phyloP scores from a whole-genome alignment of 345 rosid genomes.

The Iberis pinnata region DNA sequence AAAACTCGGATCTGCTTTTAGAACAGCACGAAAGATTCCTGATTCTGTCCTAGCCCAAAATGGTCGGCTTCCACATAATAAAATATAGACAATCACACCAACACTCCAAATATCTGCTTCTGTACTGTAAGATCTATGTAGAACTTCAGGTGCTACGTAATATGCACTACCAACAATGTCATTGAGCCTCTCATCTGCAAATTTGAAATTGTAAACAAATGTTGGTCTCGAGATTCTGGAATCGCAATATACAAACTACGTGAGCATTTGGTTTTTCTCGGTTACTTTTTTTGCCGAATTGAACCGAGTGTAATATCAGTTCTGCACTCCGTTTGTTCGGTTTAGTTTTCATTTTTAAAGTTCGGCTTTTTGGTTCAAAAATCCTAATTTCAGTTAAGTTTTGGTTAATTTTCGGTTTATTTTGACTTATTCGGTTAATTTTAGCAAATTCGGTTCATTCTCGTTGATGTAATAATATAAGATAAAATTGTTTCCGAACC shows the following conservation, averaged over 20 bases:
- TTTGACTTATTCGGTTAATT: too few species aligned
- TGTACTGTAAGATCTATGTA: conserved; percentile 78
- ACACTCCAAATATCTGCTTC: conserved; percentile 98
- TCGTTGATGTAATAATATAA: too few species aligned
- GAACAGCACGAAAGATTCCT: conserved; percentile 86
- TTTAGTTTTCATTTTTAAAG: too few species aligned
- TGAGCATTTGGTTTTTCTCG: too few species aligned
- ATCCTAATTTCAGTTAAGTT: too few species aligned
- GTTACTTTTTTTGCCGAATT: too few species aligned
- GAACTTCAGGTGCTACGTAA: conserved; percentile 97
- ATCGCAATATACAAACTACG: conserved; percentile 32
- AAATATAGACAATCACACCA: conserved; percentile 89
- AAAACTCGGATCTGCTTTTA: conserved; percentile 90
- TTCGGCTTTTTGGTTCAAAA: too few species aligned
- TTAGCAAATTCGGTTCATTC: too few species aligned
- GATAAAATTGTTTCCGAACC: too few species aligned
- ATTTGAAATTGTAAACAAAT: neutral
- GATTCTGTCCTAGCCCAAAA: conserved; percentile 98
- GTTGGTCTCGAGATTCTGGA: neutral
- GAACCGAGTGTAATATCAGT: too few species aligned
- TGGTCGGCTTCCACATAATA: conserved; percentile 92
- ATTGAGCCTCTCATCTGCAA: conserved; percentile 87
- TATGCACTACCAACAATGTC: conserved; percentile 97
- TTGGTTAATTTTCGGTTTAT: too few species aligned
- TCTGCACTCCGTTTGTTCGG: too few species aligned